These are phyloP conservation scores for Fragaria nilgerrensis DNA, from an alignment of 306 rosid species.

Conservation along the genomic window DNA sequence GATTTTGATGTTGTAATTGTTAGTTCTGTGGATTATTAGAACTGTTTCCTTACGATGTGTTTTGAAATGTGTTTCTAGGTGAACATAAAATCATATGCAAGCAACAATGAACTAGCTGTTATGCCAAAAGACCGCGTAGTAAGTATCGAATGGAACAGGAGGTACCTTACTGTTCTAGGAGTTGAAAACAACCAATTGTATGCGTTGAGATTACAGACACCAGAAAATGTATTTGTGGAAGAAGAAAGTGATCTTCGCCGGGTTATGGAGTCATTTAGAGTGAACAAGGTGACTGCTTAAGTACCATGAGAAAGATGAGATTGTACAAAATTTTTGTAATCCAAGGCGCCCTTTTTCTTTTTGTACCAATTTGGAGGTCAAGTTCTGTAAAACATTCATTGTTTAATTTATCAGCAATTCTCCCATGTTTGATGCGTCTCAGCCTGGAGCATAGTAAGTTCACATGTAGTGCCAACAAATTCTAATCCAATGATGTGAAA, in stretches of 20 bases:
- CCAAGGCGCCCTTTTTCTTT: conserved; percentile 1
- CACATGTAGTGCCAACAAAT: not conserved
- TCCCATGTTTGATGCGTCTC: not conserved
- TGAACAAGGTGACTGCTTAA: conserved; percentile 53
- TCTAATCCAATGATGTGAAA: not conserved
- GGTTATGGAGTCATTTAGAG: conserved; percentile 87
- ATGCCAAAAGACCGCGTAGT: conserved; percentile 87
- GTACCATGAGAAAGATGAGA: no score
- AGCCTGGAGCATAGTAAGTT: not conserved
- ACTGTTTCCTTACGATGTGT: not conserved
- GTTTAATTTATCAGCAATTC: not conserved
- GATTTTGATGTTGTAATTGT: conserved; percentile 16
- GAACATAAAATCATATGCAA: conserved; percentile 92
- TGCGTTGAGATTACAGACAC: conserved; percentile 84
- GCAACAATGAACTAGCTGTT: conserved; percentile 87
- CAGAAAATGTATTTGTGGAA: conserved; percentile 77
- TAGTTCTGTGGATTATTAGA: not conserved
- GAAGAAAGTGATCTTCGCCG: conserved; percentile 77
- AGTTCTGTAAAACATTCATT: not conserved
- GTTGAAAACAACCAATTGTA: conserved; percentile 89
- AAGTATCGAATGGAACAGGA: conserved; percentile 84
- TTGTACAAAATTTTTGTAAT: conserved; percentile 3
- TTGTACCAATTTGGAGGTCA: conserved; percentile 1
- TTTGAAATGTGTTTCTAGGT: conserved; percentile 48
- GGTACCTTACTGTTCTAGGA: conserved; percentile 90